Evolutionary conservation across 1,284 basidiomycete genomes (phyloP), one percentile per base, ranked within the genome.

Genomic region (Porogramme epimiltina): DNA sequence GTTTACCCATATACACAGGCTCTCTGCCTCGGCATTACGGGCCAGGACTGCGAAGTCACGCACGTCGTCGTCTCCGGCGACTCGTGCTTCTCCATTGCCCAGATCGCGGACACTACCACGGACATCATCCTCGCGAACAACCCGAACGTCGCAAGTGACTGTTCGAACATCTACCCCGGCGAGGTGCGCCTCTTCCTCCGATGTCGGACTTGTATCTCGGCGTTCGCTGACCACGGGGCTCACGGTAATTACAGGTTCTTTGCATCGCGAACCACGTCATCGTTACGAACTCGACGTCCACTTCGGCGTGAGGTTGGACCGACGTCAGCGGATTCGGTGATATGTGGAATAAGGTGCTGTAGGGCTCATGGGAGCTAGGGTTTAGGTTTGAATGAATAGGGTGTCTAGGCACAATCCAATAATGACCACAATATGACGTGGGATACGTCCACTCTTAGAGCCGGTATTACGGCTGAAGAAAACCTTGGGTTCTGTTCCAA

Each of bases 61-160:
- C 55, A 55, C 53, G 66, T 71, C 19, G 71, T 75, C 25, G 53
- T 59, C 31, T 44, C 55, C 0, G 74, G 73, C 3, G 73, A 83
- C 56, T 72, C 59, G 5, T 81, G 84, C 60, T 47, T 36, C 2
- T 23, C 49, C 3, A 76, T 84, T 41, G 68, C 73, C 0, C 41
- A 49, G 8, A 56, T 55, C 6, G 68, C 71, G 6, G 66, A 66
- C 20, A 73, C 79, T 39, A 60, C 74, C 18, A 45, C 65, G 45
- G 70, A 55, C 24, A 75, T 73, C n/a, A 66, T 85, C 31, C 66
- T 85, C 33, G 54, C 68, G 38, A 62, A 68, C 23, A 85, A 85
- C 68, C 82, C 80, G 5, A 79, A 81, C 56, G 56, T 85, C 42
- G 62, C 78, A 61, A 49, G 62, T 5, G 62, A 43, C 4, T 85